These are phyloP conservation scores for Mortierella sp. DNA, from an alignment of 371 early-diverging fungal genomes.

Conservation along the genomic window DNA sequence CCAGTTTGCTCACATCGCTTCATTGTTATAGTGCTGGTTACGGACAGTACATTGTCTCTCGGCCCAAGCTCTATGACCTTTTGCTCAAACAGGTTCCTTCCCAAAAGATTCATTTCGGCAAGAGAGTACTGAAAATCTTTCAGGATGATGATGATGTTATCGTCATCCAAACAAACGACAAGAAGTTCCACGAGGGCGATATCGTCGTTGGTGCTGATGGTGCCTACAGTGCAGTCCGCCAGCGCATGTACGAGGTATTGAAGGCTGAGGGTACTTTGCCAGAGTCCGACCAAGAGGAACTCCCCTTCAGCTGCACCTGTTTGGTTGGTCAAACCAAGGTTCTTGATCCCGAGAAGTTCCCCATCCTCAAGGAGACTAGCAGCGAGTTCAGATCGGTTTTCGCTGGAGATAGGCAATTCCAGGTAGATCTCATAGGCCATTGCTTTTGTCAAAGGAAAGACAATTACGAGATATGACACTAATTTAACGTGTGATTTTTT, in stretches of 20 bases:
- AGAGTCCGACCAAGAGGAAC: not conserved
- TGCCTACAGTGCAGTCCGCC: constrained; percentile 16
- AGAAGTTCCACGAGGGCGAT: not conserved
- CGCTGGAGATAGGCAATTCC: not conserved
- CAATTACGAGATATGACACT: too few relatives aligned
- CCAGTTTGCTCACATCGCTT: too few relatives aligned
- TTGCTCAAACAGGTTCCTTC: constrained; percentile 6
- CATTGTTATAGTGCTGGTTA: constrained; percentile 1
- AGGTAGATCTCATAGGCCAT: too few relatives aligned
- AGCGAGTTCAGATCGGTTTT: not conserved
- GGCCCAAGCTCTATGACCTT: constrained; percentile 9
- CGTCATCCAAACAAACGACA: constrained; percentile 3
- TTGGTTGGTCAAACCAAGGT: constrained; percentile 8
- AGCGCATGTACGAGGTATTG: not conserved
- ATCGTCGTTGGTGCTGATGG: constrained; percentile 18
- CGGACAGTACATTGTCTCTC: not conserved
- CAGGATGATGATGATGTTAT: not conserved
- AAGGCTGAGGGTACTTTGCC: not conserved
- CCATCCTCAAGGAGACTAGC: not conserved
- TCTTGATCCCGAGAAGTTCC: not conserved
- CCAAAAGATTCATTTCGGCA: constrained; percentile 7
- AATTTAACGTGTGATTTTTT: too few relatives aligned
- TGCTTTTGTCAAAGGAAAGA: too few relatives aligned
- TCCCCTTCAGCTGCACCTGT: constrained; percentile 12
- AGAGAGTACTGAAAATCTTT: not conserved